Evolutionary conservation across 345 rosid genomes (phyloP), one percentile per base, ranked within the genome.

Genomic region (Eucalyptus sp.): DNA sequence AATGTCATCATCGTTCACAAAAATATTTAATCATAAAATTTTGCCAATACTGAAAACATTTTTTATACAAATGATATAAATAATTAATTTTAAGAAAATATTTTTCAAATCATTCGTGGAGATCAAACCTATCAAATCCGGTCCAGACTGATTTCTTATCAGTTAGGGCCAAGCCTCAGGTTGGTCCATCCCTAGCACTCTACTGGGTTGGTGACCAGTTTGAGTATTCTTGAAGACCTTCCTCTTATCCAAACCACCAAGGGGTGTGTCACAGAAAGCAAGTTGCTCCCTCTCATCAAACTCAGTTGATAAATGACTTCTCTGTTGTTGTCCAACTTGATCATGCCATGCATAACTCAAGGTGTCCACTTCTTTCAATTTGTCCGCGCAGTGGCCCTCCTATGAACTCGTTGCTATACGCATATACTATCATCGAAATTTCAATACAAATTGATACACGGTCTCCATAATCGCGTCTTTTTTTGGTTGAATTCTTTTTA

Each of bases 1-100:
- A 64, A 64, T 13, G 9, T 7, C 37, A 4, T n/a, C 37, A 64
- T 64, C 3, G 0, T 14, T 8, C 37, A 64, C 16, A 2, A 64
- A 60, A 64, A 64, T n/a, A 7, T 14, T n/a, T 64, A n/a, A n/a
- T 13, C 76, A n/a, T 37, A 3, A 29, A 64, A 64, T 14, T 0
- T 64, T 13, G 5, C 14, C 37, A 8, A 64, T 7, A 13, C 8
- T 7, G 10, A 14, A 60, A 27, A 29, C 3, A 27, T 62, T 27
- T 62, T 62, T n/a, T 1, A n/a, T 64, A 4, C 10, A n/a, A 29
- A 4, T 4, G 18, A 64, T 64, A 7, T 7, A 64, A n/a, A 13
- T 2, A 14, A n/a, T 64, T 14, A n/a, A 14, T 64, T n/a, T 64
- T 7, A 64, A 7, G 0, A 64, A 64, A n/a, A 14, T 7, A 10